Evolutionary conservation across 768 basidiomycete species (phyloP).

Genomic region (Dictyophora rubrovolvata): DNA sequence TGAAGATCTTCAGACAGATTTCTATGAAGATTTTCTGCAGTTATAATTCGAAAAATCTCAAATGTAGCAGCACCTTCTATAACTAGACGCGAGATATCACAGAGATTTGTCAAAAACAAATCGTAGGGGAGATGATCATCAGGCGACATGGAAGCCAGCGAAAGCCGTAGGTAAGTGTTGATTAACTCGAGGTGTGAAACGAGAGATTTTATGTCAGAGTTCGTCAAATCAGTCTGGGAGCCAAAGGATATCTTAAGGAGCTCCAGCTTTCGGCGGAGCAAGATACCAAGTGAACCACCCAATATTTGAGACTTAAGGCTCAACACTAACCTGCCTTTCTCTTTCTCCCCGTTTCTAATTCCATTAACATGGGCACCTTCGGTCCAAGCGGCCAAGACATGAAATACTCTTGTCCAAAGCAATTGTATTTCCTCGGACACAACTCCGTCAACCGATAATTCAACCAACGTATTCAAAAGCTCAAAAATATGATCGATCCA

Average conservation of each 20-base stretch:
- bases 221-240: conserved; percentile 50
- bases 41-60: not conserved
- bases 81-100: not conserved
- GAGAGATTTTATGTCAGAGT: conserved; percentile 43
- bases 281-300: not conserved
- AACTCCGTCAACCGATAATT: not conserved
- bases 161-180: not conserved
- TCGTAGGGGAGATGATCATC: not conserved
- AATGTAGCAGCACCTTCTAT: not conserved
- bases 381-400: conserved; percentile 54
- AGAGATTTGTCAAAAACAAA: not conserved
- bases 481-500: conserved; percentile 55
- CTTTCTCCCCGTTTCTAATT: conserved; percentile 51
- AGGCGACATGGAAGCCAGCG: not conserved
- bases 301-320: not conserved
- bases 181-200: conserved; percentile 17
- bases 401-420: conserved; percentile 36
- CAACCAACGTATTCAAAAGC: not conserved
- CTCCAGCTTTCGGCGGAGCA: conserved; percentile 16
- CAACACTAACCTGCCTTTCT: conserved; percentile 31
- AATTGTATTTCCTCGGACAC: not conserved
- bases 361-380: conserved; percentile 71
- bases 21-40: not conserved
- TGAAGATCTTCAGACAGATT: conserved; percentile 21
- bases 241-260: conserved; percentile 38